Evolutionary conservation across 208 protist species (phyloP), one percentile per base, ranked within the genome.

Genomic region (Crithidia bombi): DNA sequence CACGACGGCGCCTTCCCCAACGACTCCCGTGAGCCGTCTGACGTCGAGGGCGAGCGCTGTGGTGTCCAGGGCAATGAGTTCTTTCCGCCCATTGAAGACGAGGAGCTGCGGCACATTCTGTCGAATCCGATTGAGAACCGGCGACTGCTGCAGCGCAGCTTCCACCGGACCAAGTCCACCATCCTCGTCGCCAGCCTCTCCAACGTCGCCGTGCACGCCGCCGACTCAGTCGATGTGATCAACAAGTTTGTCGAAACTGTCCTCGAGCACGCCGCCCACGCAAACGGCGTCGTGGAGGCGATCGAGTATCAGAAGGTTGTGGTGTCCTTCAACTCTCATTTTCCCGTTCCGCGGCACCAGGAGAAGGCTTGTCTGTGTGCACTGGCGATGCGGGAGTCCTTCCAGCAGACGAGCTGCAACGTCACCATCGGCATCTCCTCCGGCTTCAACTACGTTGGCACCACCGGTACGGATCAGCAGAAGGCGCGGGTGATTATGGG

Each of bases 251-350:
- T 86, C 14, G 49, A 63, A 41, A 63, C 65, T 15, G 74, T 82
- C 35, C 69, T 87, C 44, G 64, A 74, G 30, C 59, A 82, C 52
- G 81, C 66, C 23, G 43, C 41, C 26, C 33, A 23, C 44, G 56
- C 62, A 7, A 83, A 79, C 59, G 84, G 84, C 43, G 81, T 90
- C 12, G 78, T 81, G 9, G 84, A 90, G 50, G 73, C 74, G 19
- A 79, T 90, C 32, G 81, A 81, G 51, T 75, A 73, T 30, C 73
- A 78, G 28, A 79, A 65, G 23, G 61, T 90, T 0, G 56, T 80
- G 21, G 58, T 85, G 15, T 82, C 74, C 51, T 90, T 86, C 58
- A 90, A 90, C 61, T 85, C 76, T 19, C 84, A 90, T 50, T 82
- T 78, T 57, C 69, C 81, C 21, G 73, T 84, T 3, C 67, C 74